phyloP scores from a whole-genome alignment of 2,329 filamentous ascomycete species.

The Penicillium sp. region DNA sequence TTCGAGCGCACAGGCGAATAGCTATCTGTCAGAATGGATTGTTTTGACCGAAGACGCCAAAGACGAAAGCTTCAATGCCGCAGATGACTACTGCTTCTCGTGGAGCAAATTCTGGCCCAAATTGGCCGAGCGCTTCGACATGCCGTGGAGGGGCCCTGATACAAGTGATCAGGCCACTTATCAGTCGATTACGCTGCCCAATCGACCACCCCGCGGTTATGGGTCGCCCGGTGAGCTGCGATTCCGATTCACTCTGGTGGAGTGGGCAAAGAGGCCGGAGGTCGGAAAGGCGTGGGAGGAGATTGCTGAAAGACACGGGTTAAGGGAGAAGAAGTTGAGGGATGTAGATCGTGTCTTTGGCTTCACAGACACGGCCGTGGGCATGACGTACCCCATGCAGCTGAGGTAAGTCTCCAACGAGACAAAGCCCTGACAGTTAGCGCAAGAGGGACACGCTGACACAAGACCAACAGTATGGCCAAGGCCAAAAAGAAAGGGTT shows the following conservation, averaged over 20 bases:
- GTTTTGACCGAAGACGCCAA: constrained; percentile 42
- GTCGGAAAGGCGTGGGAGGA: constrained; percentile 49
- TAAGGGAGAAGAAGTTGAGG: constrained; percentile 43
- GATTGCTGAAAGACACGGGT: constrained; percentile 42
- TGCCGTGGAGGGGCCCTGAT: constrained; percentile 37
- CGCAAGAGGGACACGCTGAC: no score
- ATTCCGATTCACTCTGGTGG: constrained; percentile 42
- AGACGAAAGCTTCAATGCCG: constrained; percentile 52
- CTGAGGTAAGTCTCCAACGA: constrained; percentile 26
- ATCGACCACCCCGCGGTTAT: constrained; percentile 39
- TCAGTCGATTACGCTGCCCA: constrained; percentile 24
- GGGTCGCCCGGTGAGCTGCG: constrained; percentile 43
- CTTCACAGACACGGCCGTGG: constrained; percentile 46
- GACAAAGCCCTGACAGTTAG: background rate
- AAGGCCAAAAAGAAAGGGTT: constrained; percentile 35
- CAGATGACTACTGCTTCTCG: constrained; percentile 46
- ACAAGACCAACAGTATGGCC: constrained; percentile 23
- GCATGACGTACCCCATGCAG: constrained; percentile 28
- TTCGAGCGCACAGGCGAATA: constrained; percentile 49
- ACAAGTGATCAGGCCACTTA: constrained; percentile 18
- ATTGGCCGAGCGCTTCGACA: constrained; percentile 47
- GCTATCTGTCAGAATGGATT: constrained; percentile 52
- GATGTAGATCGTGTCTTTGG: constrained; percentile 48
- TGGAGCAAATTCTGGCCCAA: constrained; percentile 52
- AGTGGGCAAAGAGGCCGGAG: constrained; percentile 48